Base-by-base conservation (phyloP, 176 grass and related monocot species). In the Ampelocalamus luodianensis region DNA sequence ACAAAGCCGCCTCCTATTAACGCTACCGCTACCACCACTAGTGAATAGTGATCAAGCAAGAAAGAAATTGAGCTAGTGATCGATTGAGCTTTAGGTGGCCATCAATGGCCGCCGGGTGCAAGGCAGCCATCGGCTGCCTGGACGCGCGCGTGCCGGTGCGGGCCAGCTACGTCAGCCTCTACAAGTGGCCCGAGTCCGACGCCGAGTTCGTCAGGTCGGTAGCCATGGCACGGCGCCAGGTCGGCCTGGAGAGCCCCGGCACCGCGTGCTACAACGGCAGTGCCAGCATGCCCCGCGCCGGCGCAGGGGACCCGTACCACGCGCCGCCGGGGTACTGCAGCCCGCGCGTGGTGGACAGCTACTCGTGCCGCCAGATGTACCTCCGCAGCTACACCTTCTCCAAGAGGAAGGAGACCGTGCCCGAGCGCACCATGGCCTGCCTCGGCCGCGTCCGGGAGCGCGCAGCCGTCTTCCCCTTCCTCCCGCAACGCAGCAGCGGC, bases 101-200 rank as follows among this genome's bases (percentile, higher is more conserved):
- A 79, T 80, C 60, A 48, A 98, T 99, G 96, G 89, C 87, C 15
- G 89, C 80, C 3, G 83, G 86, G 54, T 96, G 96, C 90, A 95
- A 92, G 87, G 46, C 91, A 65, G 82, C 88, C 0, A 46, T 72
- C 34, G 85, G 74, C 2, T 96, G 96, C 78, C 89, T 96, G 64
- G 93, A 95, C 77, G 74, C 90, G 55, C 88, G 82, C 5, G 80
- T 48, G 26, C 96, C 91, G 44, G 85, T 96, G 83, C 78, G 91
- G 22, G 96, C 96, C 14, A 96, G 82, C 65, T 99, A 92, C 46
- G 82, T 96, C 16, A 95, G 79, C 88, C 90, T 96, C 26, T 99
- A 99, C 88, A 99, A 91, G 86, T 99, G 96, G 96, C 96, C 91
- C 5, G 93, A 99, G 79, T 99, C 96, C 40, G 96, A 99, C 77